Conservation (phyloP, 257 asterid genomes). For the Orobanche coerulescens region DNA sequence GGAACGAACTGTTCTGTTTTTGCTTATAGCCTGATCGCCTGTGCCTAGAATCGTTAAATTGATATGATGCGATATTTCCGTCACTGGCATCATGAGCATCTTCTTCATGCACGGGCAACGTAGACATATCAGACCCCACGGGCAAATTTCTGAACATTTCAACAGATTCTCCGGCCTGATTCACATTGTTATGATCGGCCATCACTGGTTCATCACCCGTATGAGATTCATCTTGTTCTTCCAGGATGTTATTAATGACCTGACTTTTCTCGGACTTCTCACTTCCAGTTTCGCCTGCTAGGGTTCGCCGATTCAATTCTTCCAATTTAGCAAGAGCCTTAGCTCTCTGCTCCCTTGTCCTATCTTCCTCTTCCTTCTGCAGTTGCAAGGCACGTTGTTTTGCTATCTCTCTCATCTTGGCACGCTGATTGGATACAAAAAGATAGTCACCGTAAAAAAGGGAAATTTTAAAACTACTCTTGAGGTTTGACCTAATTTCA, state of each 20-base stretch:
- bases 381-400: slow-evolving; percentile 72
- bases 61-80: slow-evolving; percentile 25
- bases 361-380: slow-evolving; percentile 93
- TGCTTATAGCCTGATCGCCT: slow-evolving; percentile 50
- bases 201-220: slow-evolving; percentile 27
- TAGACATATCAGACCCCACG: slow-evolving; percentile 28
- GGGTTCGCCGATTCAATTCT: slow-evolving; percentile 78
- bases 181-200: slow-evolving; percentile 24
- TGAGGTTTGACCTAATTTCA: not conserved
- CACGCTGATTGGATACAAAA: slow-evolving; percentile 45
- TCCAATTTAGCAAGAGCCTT: slow-evolving; percentile 90
- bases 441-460: slow-evolving; percentile 8
- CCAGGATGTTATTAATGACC: slow-evolving; percentile 18
- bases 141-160: slow-evolving; percentile 28
- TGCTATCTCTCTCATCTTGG: slow-evolving; percentile 61
- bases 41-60: slow-evolving; percentile 43
- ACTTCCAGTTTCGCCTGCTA: slow-evolving; percentile 39
- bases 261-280: slow-evolving; percentile 34
- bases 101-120: slow-evolving; percentile 34
- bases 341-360: slow-evolving; percentile 78
- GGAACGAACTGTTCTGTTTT: slow-evolving; percentile 39
- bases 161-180: slow-evolving; percentile 30
- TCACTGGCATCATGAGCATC: slow-evolving; percentile 30
- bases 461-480: not conserved
- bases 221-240: slow-evolving; percentile 31